Base-by-base conservation (phyloP, 305 asterid species). In the Plantago rigida region DNA sequence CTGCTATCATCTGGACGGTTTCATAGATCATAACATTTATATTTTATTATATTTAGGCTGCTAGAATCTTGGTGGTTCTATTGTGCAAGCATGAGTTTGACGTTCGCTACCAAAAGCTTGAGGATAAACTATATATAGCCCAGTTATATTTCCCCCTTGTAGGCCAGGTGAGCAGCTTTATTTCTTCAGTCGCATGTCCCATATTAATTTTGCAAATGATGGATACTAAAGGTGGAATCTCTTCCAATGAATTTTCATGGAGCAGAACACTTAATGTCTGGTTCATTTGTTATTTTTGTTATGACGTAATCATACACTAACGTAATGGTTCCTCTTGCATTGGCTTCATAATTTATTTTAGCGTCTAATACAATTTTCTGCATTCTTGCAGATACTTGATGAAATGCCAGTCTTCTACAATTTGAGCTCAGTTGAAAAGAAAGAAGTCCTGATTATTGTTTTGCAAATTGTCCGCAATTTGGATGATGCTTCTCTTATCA, bases 391-490 rank as follows among this genome's bases (percentile, higher is more conserved):
- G 99, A 82, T 92, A 69, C 87, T 92, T 17, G 99, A 92, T 72
- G 97, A 92, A 78, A 92, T 92, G 99, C 99, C 99, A 15, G 99
- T 92, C 72, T 92, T 92, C 81, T 92, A 92, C 87, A 89, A 89
- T 74, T 78, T 92, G 78, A 75, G 88, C 76, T 81, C 96, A 64
- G 72, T 74, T 71, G 99, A 92, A 80, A 92, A 92, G 70, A 96
- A 97, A 48, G 99, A 92, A 77, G 96, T 83, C 45, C 73, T 92
- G 76, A 84, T 85, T 63, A 69, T 84, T 50, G 70, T 92, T 75
- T 75, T 89, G 79, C 94, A 92, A 85, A 86, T 92, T 71, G 62
- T 83, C 66, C 96, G 99, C 66, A 89, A 92, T 75, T 75, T 89
- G 95, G 99, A 92, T 64, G 96, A 92, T 70, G 81, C 83, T 54